These are phyloP conservation scores for Russula foetens DNA, from an alignment of 768 basidiomycete genomes.

Conservation along the genomic window DNA sequence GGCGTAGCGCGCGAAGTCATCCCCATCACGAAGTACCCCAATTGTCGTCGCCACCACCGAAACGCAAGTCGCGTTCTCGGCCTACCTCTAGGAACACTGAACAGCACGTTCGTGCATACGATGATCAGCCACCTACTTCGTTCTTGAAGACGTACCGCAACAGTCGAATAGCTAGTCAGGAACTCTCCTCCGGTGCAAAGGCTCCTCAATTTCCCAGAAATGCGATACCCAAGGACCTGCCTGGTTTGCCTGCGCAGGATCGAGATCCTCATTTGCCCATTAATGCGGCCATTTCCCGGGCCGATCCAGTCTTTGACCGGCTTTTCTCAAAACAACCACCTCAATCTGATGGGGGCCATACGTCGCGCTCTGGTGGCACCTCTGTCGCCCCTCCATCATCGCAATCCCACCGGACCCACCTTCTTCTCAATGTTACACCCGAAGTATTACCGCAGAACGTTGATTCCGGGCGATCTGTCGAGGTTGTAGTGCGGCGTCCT, in stretches of 20 bases:
- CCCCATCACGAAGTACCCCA: slow-evolving; percentile 8
- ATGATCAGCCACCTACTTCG: slow-evolving; percentile 37
- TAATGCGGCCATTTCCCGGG: not conserved
- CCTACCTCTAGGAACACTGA: slow-evolving; percentile 19
- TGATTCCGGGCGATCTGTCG: slow-evolving; percentile 2
- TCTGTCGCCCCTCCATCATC: not conserved
- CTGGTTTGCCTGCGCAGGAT: not conserved
- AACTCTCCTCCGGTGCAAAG: not conserved
- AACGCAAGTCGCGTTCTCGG: slow-evolving; percentile 17
- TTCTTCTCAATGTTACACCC: slow-evolving; percentile 5
- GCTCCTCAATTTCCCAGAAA: not conserved
- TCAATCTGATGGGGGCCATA: not conserved
- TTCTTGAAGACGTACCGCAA: slow-evolving; percentile 27
- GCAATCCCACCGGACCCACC: slow-evolving; percentile 10
- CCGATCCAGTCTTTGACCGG: slow-evolving; percentile 10
- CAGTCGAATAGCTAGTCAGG: not conserved
- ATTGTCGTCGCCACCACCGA: slow-evolving; percentile 16
- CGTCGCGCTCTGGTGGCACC: not conserved
- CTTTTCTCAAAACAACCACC: slow-evolving; percentile 8
- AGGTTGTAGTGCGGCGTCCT: not conserved
- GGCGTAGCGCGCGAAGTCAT: slow-evolving; percentile 17
- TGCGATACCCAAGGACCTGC: not conserved
- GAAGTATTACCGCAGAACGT: slow-evolving; percentile 2
- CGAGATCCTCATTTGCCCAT: not conserved
- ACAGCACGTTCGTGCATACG: slow-evolving; percentile 21